Conservation (phyloP, 257 asterid species). For the Nyctanthes arbortristis region DNA sequence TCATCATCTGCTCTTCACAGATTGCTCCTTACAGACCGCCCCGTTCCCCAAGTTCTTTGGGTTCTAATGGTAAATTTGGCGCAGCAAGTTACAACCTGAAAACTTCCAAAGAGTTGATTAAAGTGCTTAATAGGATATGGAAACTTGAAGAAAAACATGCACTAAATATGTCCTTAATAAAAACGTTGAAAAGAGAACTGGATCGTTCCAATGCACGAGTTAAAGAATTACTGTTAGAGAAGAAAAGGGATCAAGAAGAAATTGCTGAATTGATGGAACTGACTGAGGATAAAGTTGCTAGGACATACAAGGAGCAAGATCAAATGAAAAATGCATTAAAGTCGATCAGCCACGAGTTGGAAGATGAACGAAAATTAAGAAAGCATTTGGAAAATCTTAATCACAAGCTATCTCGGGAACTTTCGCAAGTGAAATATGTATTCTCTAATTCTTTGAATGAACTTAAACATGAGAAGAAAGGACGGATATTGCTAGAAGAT, state of each 20-base stretch:
- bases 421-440: constrained; percentile 51
- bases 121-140: constrained; percentile 84
- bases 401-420: constrained; percentile 54
- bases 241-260: constrained; percentile 49
- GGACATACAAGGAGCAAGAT: constrained; percentile 41
- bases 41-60: constrained; percentile 40
- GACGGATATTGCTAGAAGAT: constrained; percentile 62
- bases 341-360: constrained; percentile 44
- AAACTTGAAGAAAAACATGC: constrained; percentile 83
- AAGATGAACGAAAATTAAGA: constrained; percentile 57
- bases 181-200: constrained; percentile 61
- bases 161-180: constrained; percentile 57
- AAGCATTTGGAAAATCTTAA: constrained; percentile 56
- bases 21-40: constrained; percentile 49
- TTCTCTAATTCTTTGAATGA: constrained; percentile 48
- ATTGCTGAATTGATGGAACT: constrained; percentile 42
- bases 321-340: constrained; percentile 37
- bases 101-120: constrained; percentile 78
- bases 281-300: constrained; percentile 37
- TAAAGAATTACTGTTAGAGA: constrained; percentile 56
- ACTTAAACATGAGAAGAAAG: constrained; percentile 61
- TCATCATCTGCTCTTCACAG: constrained; percentile 38
- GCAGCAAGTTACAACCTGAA: constrained; percentile 56
- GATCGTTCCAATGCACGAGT: constrained; percentile 45
- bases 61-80: constrained; percentile 45